Percentiles rank a stretch among this genome's conserved stretches.
Conservation (phyloP, 2,329 filamentous ascomycete species). For the Talaromyces sp. region DNA sequence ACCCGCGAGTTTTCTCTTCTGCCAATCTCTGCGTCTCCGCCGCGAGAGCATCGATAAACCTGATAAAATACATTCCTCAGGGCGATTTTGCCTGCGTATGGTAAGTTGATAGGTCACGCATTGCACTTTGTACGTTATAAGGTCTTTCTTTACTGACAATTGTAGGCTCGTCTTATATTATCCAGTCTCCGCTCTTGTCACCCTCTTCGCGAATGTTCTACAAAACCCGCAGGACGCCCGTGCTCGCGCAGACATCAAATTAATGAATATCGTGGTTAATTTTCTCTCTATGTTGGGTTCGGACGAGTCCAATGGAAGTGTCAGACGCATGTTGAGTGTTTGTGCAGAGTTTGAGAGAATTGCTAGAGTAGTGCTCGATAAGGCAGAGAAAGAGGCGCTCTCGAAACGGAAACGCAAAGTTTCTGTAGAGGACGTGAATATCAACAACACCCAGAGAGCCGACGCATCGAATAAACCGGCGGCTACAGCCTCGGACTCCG, state of each 20-base stretch:
- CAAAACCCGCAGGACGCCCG: slow-evolving; percentile 89
- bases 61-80: slow-evolving; percentile 94
- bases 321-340: slow-evolving; percentile 87
- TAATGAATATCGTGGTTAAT: slow-evolving; percentile 90
- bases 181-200: slow-evolving; percentile 89
- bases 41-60: slow-evolving; percentile 82
- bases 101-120: slow-evolving; percentile 49
- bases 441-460: slow-evolving; percentile 22
- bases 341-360: slow-evolving; percentile 97
- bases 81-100: slow-evolving; percentile 93
- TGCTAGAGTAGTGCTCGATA: slow-evolving; percentile 83
- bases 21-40: slow-evolving; percentile 89
- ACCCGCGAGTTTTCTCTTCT: slow-evolving; percentile 90
- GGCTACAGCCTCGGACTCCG: neutral
- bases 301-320: slow-evolving; percentile 83
- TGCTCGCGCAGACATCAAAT: slow-evolving; percentile 77
- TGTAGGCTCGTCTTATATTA: slow-evolving; percentile 85
- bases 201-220: slow-evolving; percentile 90
- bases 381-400: slow-evolving; percentile 77
- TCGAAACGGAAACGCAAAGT: slow-evolving; percentile 80
- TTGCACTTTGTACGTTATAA: neutral
- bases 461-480: slow-evolving; percentile 14
- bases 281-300: slow-evolving; percentile 86
- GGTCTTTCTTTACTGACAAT: slow-evolving; percentile 27
- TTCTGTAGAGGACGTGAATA: neutral